Percentiles rank a stretch among this genome's conserved stretches.
Evolutionary conservation across 1,284 basidiomycete species (phyloP).

Genomic region (Hemileia vastatrix): DNA sequence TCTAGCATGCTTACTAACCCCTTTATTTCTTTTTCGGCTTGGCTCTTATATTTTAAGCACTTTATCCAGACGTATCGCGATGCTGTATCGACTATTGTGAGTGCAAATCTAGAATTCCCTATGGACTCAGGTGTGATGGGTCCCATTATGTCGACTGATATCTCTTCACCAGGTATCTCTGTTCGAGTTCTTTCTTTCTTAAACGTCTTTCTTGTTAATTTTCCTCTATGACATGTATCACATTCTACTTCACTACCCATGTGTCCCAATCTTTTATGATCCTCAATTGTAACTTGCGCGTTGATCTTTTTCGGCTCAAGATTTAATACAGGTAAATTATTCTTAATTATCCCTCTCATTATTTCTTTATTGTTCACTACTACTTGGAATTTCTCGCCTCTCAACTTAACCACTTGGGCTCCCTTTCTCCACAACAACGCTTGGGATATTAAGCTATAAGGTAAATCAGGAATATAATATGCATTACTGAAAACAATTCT

Average conservation of each 20-base stretch:
- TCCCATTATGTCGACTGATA: constrained; percentile 11
- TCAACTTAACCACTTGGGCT: too few relatives aligned
- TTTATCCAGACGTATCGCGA: constrained; percentile 7
- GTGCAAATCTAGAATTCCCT: constrained; percentile 3
- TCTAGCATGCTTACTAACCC: background rate
- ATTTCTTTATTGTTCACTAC: too few relatives aligned
- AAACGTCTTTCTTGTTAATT: constrained; percentile 6
- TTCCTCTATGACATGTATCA: constrained; percentile 5
- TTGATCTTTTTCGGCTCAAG: too few relatives aligned
- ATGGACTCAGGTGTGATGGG: constrained; percentile 10
- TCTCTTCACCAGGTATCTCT: background rate
- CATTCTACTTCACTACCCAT: constrained; percentile 1
- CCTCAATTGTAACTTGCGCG: too few relatives aligned
- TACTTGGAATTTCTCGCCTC: too few relatives aligned
- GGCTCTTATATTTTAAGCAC: background rate
- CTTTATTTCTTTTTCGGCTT: background rate
- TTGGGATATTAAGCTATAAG: too few relatives aligned
- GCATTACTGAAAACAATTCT: too few relatives aligned
- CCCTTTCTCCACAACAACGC: too few relatives aligned
- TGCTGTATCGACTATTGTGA: constrained; percentile 8
- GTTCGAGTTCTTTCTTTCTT: constrained; percentile 2
- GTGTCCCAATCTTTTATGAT: too few relatives aligned
- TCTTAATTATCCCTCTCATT: too few relatives aligned
- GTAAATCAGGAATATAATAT: too few relatives aligned
- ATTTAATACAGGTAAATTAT: too few relatives aligned